These are phyloP conservation scores for Melastoma malabathricum DNA, from an alignment of 345 rosid genomes.

Conservation along the genomic window DNA sequence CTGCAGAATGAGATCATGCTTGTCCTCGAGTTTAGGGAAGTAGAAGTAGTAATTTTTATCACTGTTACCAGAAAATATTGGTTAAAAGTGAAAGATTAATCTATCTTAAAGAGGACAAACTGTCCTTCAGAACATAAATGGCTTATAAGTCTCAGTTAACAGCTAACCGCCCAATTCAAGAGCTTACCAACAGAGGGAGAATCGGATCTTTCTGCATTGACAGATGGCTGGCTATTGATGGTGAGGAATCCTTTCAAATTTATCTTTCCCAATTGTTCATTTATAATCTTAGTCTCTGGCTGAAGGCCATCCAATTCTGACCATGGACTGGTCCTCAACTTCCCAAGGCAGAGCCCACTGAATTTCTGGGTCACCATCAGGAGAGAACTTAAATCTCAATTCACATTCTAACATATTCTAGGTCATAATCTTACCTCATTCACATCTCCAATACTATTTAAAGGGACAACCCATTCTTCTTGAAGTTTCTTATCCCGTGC, in stretches of 20 bases:
- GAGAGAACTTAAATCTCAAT: neutral
- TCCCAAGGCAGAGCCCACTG: slow-evolving; percentile 66
- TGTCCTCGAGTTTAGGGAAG: too few relatives aligned
- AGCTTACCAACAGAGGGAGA: slow-evolving; percentile 50
- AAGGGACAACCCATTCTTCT: slow-evolving; percentile 68
- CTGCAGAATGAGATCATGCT: too few relatives aligned
- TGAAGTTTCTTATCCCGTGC: slow-evolving; percentile 86
- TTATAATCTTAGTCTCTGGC: slow-evolving; percentile 90
- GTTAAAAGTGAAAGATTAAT: too few relatives aligned
- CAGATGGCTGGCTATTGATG: slow-evolving; percentile 94
- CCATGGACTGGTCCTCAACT: slow-evolving; percentile 82
- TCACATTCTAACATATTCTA: too few relatives aligned
- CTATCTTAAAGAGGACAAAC: too few relatives aligned
- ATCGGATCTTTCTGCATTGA: slow-evolving; percentile 77
- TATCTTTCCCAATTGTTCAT: slow-evolving; percentile 70
- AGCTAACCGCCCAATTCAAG: too few relatives aligned
- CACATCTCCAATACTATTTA: slow-evolving; percentile 64
- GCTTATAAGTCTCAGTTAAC: too few relatives aligned
- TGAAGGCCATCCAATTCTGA: slow-evolving; percentile 88
- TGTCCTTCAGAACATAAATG: too few relatives aligned
- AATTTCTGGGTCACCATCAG: slow-evolving; percentile 52
- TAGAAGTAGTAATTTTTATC: too few relatives aligned
- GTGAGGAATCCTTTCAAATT: slow-evolving; percentile 83
- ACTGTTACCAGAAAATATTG: too few relatives aligned
- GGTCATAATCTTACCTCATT: slow-evolving; percentile 54